Percentiles rank a stretch among this genome's conserved stretches.
Conservation (phyloP, 148 eudicot genomes). For the Polygonum aviculare region DNA sequence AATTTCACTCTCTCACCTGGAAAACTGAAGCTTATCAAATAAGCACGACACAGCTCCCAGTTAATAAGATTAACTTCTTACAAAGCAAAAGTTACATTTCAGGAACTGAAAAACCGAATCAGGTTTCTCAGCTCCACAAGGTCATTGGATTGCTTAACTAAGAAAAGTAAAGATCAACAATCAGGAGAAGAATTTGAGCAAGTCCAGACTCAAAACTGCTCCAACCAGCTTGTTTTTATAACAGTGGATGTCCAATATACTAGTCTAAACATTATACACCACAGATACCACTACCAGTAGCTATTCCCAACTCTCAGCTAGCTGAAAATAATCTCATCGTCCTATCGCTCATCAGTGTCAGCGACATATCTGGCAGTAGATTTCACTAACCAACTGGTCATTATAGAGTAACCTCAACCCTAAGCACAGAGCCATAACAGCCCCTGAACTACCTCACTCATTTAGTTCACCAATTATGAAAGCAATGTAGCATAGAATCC, state of each 20-base stretch:
- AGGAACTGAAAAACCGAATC: neutral
- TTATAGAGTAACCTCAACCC: neutral
- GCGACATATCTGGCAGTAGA: neutral
- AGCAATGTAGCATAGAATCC: slow-evolving; percentile 1
- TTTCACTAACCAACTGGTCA: neutral
- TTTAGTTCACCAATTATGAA: neutral
- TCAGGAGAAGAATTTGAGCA: neutral
- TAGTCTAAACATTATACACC: neutral
- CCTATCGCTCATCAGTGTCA: neutral
- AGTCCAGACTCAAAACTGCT: neutral
- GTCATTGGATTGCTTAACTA: neutral
- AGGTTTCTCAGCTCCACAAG: neutral
- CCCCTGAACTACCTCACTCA: neutral
- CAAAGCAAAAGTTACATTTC: neutral
- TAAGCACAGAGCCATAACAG: neutral
- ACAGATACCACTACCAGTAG: neutral
- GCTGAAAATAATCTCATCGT: neutral
- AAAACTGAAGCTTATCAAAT: neutral
- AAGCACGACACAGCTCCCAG: neutral
- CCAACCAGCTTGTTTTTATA: neutral
- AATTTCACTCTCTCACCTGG: neutral
- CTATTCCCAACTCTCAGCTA: neutral
- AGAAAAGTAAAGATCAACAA: neutral
- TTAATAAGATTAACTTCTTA: neutral
- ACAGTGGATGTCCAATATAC: neutral